A percentile compares a stretch with the other conserved stretches of the same genome.
Conservation (phyloP, 2,329 filamentous ascomycete genomes). For the Clonostachys chloroleuca region DNA sequence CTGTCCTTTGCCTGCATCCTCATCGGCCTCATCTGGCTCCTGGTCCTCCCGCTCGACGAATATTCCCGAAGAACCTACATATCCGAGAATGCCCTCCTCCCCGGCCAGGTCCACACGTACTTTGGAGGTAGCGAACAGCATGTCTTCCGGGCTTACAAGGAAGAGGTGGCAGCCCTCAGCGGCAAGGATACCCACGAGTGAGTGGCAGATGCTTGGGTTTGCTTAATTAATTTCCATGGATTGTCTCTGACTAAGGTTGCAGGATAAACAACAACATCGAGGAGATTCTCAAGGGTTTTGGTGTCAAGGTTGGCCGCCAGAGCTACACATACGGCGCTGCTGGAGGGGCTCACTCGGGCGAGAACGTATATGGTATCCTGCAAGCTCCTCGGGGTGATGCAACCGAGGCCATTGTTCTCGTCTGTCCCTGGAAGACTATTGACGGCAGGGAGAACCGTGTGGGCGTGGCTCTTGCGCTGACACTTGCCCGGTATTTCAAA, state of each 20-base stretch:
- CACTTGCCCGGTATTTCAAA: conserved; percentile 91
- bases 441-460: conserved; percentile 77
- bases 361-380: conserved; percentile 91
- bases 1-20: conserved; percentile 80
- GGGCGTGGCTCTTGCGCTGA: conserved; percentile 80
- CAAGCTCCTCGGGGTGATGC: conserved; percentile 93
- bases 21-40: conserved; percentile 83
- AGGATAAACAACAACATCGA: conserved; percentile 68
- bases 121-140: conserved; percentile 96
- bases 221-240: not conserved
- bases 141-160: conserved; percentile 83
- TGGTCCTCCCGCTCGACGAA: conserved; percentile 82
- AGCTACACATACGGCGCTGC: conserved; percentile 81
- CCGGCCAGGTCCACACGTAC: conserved; percentile 96
- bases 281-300: conserved; percentile 70
- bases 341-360: conserved; percentile 68
- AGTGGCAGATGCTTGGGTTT: not conserved
- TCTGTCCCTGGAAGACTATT: conserved; percentile 84
- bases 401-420: conserved; percentile 91
- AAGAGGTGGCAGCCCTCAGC: conserved; percentile 48
- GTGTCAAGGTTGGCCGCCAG: conserved; percentile 84
- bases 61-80: conserved; percentile 94
- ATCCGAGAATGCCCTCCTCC: conserved; percentile 92
- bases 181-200: not conserved
- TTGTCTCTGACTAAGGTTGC: conserved; percentile 19